Conservation (phyloP, 2,329 filamentous ascomycete species). For the Alternaria triticimaculans region DNA sequence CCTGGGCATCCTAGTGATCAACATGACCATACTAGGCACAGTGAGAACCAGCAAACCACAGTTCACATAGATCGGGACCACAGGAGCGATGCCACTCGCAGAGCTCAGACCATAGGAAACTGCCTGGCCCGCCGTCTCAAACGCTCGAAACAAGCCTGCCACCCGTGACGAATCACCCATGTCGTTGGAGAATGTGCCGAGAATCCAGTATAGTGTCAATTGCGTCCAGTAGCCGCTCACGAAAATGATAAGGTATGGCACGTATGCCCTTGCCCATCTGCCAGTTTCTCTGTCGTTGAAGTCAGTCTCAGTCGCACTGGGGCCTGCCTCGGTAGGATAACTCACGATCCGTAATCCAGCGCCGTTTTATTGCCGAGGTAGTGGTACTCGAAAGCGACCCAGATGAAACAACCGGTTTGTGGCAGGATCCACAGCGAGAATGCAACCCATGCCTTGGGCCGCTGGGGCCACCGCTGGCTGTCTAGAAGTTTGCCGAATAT, state of each 20-base stretch:
- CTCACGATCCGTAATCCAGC: conserved; percentile 10
- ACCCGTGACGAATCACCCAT: conserved; percentile 6
- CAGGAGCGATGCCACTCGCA: conserved; percentile 7
- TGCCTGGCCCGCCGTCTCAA: conserved; percentile 15
- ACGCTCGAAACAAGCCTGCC: conserved; percentile 15
- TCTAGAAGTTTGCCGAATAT: conserved; percentile 14
- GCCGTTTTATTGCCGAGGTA: conserved; percentile 1
- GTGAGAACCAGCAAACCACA: conserved; percentile 6
- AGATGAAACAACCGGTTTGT: conserved; percentile 12
- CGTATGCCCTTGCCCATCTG: conserved; percentile 8
- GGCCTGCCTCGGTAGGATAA: not conserved
- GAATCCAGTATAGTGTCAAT: conserved; percentile 15
- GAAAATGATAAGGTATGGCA: conserved; percentile 13
- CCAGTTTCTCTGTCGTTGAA: not conserved
- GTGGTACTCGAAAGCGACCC: conserved; percentile 14
- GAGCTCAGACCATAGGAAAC: conserved; percentile 17
- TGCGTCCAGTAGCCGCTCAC: conserved; percentile 10
- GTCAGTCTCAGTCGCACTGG: not conserved
- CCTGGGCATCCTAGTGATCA: conserved; percentile 11
- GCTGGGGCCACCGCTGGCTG: conserved; percentile 4
- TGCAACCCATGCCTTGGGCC: conserved; percentile 11
- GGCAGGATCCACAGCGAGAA: conserved; percentile 6
- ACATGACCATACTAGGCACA: conserved; percentile 10
- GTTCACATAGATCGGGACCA: conserved; percentile 12
- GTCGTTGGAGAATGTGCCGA: conserved; percentile 10